Percentiles rank a stretch among this genome's conserved stretches.
Evolutionary conservation across 1,284 basidiomycete species (phyloP).

Genomic region (Apiotrichum veenhuisii): DNA sequence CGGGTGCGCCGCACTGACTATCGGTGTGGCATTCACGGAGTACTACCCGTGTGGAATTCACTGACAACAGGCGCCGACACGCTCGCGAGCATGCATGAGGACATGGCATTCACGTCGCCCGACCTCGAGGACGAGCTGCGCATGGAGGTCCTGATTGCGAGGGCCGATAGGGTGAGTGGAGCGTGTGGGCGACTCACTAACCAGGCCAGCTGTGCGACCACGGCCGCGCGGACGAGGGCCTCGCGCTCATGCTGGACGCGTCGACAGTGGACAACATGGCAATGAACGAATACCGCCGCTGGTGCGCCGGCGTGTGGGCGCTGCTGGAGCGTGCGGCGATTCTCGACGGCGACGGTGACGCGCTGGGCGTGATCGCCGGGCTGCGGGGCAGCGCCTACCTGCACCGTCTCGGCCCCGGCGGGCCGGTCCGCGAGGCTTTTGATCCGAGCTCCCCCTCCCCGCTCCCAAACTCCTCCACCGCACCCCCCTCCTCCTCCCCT

Average conservation of each 20-base stretch:
- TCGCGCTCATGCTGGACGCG: slow-evolving; percentile 31
- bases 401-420: slow-evolving; percentile 26
- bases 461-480: too few species aligned
- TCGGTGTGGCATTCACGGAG: too few species aligned
- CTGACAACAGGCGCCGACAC: slow-evolving; percentile 25
- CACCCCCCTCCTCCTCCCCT: too few species aligned
- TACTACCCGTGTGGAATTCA: too few species aligned
- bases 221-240: slow-evolving; percentile 30
- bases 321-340: slow-evolving; percentile 27
- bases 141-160: slow-evolving; percentile 9
- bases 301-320: slow-evolving; percentile 36
- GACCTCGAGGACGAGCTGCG: slow-evolving; percentile 11
- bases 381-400: slow-evolving; percentile 14
- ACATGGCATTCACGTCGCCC: slow-evolving; percentile 5
- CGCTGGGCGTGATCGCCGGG: slow-evolving; percentile 19
- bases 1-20: too few species aligned
- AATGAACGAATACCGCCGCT: slow-evolving; percentile 33
- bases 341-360: slow-evolving; percentile 21
- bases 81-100: slow-evolving; percentile 33
- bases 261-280: slow-evolving; percentile 20
- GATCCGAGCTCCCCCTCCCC: slow-evolving; percentile 13
- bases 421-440: slow-evolving; percentile 18
- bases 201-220: background rate
- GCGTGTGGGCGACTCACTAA: background rate
- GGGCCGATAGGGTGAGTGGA: slow-evolving; percentile 20